Base-by-base conservation (phyloP, 352 stramenopile species). In the Phytophthora idaei region DNA sequence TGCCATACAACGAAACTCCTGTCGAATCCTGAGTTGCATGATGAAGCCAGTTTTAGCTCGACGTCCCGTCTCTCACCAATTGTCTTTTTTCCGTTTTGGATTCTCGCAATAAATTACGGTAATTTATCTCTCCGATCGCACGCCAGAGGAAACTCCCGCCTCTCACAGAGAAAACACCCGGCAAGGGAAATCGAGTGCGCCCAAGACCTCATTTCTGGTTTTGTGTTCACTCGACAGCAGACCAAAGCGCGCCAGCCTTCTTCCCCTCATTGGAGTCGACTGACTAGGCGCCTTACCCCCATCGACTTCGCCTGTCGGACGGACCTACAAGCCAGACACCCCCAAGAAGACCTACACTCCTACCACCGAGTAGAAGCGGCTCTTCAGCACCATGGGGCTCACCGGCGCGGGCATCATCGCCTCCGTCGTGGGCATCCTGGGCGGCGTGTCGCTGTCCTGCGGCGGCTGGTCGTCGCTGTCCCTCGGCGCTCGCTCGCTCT, bases 391-490 rank as follows among this genome's bases (percentile, higher is more conserved):
- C 61, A 90, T 90, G 81, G 51, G 52, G 61, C 71, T 78, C 45
- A 75, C 71, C 46, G 71, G 79, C 60, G 69, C 83, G 56, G 76
- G 83, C 71, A 84, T 94, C 57, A 86, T 94, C 74, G 83, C 84
- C 67, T 81, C 79, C 64, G 81, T 93, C 68, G 81, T 91, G 68
- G 85, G 83, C 64, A 84, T 92, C 70, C 57, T 94, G 29, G 85
- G 88, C 73, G 88, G 88, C 37, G 70, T 96, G 53, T 93, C 85
- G 74, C 75, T 93, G n/a, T 77, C 86, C n/a, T 93, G 92, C 50
- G 88, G 83, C 68, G 88, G 88, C 28, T 96, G 88, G 88, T 96
- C 88, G 48, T 81, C 86, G 58, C 78, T 96, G 21, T 94, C 86
- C 28, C 82, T 96, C 57, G 88, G 88, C 67, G 83, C 86, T 14